Base-by-base conservation (phyloP, 1,284 basidiomycete species). In the Austroboletus rostrupii region DNA sequence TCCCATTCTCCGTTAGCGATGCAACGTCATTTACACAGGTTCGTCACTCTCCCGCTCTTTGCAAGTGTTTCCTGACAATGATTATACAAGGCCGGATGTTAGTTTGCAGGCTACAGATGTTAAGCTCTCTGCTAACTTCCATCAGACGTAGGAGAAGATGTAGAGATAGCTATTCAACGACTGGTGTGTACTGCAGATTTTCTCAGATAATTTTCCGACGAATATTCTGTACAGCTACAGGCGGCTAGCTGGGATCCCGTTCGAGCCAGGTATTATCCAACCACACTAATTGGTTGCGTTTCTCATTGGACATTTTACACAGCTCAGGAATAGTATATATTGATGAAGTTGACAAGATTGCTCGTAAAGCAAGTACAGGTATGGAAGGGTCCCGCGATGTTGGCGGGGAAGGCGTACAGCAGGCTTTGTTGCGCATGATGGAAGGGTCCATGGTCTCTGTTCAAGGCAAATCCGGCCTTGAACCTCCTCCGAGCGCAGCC, bases 301-400 rank as follows among this genome's bases (percentile, higher is more conserved):
- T 11, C 42, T 12, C 19, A 54, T 31, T 47, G 53, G 17, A 63
- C 44, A 11, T 43, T 46, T 37, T 20, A 45, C 48, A 39, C 35
- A 92, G 90, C 61, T 83, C 84, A 60, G 93, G 93, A 4, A 97
- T 98, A 52, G 86, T 97, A 19, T 96, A 95, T 66, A 95, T 98
- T 46, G 96, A 98, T 62, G 96, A 98, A 72, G 76, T 95, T 2
- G 95, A 98, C 72, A 98, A 97, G 72, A 83, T 97, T 48, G 89
- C 90, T 3, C 78, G 86, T 35, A 87, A 84, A 51, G 72, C 78
- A 6, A 71, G 69, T 23, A 74, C 77, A 12, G 85, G 87, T 13
- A 71, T 73, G 20, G 87, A 90, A 59, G 79, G 86, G 5, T 86
- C 88, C 1, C 83, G 92, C 45, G 96, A 98, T 64, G 94, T 98